phyloP scores from a whole-genome alignment of 208 protist species.

The Crithidia brevicula region DNA sequence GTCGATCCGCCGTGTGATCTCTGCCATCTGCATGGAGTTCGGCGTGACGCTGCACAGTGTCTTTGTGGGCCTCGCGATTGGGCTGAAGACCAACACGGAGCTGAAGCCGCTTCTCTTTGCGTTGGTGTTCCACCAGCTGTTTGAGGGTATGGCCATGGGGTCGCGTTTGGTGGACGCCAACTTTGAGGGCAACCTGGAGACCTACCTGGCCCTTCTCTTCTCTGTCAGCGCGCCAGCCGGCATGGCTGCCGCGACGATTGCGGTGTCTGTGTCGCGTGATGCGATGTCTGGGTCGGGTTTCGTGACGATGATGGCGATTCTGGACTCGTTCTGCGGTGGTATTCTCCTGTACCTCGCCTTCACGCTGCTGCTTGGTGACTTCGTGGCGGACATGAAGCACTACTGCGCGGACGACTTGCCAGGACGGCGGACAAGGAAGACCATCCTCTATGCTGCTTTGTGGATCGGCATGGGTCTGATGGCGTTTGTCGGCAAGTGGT shows the following conservation, averaged over 20 bases:
- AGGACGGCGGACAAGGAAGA: conserved; percentile 16
- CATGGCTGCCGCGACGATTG: conserved; percentile 34
- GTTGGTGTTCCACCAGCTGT: conserved; percentile 73
- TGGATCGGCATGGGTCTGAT: conserved; percentile 57
- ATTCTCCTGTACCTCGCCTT: conserved; percentile 81
- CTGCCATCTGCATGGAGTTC: conserved; percentile 43
- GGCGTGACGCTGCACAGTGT: conserved; percentile 70
- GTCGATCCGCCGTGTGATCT: conserved; percentile 29
- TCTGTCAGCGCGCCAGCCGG: conserved; percentile 51
- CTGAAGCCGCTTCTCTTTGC: conserved; percentile 60
- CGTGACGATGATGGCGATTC: conserved; percentile 42
- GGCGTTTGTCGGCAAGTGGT: conserved; percentile 53
- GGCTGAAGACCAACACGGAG: conserved; percentile 48
- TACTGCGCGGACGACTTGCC: conserved; percentile 26
- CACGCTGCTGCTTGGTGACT: conserved; percentile 63
- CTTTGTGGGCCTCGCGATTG: conserved; percentile 68
- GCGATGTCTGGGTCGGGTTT: conserved; percentile 46
- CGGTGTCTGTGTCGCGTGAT: conserved; percentile 30
- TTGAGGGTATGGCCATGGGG: conserved; percentile 75
- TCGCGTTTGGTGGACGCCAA: conserved; percentile 63
- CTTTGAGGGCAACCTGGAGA: conserved; percentile 42
- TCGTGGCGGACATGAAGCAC: conserved; percentile 36
- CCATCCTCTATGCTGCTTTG: conserved; percentile 32
- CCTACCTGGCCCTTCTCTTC: conserved; percentile 49
- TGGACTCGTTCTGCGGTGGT: conserved; percentile 65